phyloP scores from a whole-genome alignment of 495 filamentous ascomycete species.

The Rostrohypoxylon terebratum region DNA sequence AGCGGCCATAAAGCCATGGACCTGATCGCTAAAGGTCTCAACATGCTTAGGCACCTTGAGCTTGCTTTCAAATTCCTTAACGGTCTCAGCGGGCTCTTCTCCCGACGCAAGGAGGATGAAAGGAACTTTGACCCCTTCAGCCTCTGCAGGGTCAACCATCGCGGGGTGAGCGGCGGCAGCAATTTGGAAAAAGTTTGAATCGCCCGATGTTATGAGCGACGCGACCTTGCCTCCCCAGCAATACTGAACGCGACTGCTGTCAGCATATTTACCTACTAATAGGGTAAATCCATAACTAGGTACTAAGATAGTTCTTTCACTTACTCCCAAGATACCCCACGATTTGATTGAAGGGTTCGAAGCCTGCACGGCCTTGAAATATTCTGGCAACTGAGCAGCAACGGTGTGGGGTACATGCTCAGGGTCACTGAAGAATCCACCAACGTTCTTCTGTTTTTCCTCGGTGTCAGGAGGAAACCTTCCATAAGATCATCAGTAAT shows the following conservation, averaged over 20 bases:
- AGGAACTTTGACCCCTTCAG: not conserved
- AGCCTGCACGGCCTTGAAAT: conserved; percentile 11
- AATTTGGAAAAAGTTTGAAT: not conserved
- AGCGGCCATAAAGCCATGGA: conserved; percentile 6
- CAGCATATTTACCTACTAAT: too few species aligned
- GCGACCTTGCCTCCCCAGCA: conserved; percentile 16
- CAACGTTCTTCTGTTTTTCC: conserved; percentile 14
- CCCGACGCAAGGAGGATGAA: conserved; percentile 10
- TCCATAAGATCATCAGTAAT: not conserved
- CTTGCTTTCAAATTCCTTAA: conserved; percentile 6
- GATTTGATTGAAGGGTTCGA: conserved; percentile 12
- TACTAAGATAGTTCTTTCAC: not conserved
- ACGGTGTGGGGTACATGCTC: conserved; percentile 2
- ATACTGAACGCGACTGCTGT: not conserved
- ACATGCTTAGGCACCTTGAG: conserved; percentile 10
- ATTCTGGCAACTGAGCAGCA: conserved; percentile 12
- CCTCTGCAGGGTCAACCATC: conserved; percentile 8
- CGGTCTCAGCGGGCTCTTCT: not conserved
- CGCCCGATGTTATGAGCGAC: not conserved
- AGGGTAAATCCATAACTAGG: too few species aligned
- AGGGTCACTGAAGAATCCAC: conserved; percentile 10
- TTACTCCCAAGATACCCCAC: conserved; percentile 17
- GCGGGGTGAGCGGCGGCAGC: not conserved
- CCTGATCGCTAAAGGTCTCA: not conserved
- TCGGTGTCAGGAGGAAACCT: conserved; percentile 16